phyloP scores from a whole-genome alignment of 1,284 basidiomycete genomes.

The Pyrrhoderma lamaoense region DNA sequence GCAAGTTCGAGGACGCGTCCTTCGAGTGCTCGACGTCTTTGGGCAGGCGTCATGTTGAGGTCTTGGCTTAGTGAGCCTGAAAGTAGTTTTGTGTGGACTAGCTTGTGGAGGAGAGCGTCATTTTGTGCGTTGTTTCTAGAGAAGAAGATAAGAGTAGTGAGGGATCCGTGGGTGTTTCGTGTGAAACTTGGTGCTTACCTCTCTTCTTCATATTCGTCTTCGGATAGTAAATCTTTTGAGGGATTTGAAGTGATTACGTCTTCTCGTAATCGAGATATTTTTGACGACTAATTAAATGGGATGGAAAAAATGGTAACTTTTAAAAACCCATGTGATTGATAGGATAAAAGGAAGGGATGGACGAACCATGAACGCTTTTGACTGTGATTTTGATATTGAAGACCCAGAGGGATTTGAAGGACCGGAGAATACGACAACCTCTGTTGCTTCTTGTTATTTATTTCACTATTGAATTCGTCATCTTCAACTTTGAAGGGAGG shows the following conservation, averaged over 20 bases:
- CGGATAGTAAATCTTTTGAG: slow-evolving; percentile 13
- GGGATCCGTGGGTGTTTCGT: neutral
- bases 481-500: slow-evolving; percentile 28
- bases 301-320: slow-evolving; percentile 3
- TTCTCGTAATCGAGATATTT: slow-evolving; percentile 50
- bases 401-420: slow-evolving; percentile 20
- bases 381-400: slow-evolving; percentile 35
- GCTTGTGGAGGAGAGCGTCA: slow-evolving; percentile 63
- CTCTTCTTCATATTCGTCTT: slow-evolving; percentile 41
- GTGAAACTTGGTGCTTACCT: no score
- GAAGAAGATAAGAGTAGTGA: neutral
- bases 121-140: slow-evolving; percentile 66
- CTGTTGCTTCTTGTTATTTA: slow-evolving; percentile 23
- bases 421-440: slow-evolving; percentile 56
- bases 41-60: slow-evolving; percentile 52
- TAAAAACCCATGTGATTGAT: neutral
- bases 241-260: slow-evolving; percentile 21
- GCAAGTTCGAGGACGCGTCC: slow-evolving; percentile 67
- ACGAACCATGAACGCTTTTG: slow-evolving; percentile 67
- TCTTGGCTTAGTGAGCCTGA: slow-evolving; percentile 62
- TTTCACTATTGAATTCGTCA: slow-evolving; percentile 34
- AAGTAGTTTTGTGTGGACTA: slow-evolving; percentile 70
- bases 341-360: no score
- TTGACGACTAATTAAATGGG: slow-evolving; percentile 53
- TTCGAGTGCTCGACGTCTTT: slow-evolving; percentile 61